These are phyloP conservation scores for Thelephora terrestris DNA, from an alignment of 1,284 basidiomycete genomes.

Conservation along the genomic window DNA sequence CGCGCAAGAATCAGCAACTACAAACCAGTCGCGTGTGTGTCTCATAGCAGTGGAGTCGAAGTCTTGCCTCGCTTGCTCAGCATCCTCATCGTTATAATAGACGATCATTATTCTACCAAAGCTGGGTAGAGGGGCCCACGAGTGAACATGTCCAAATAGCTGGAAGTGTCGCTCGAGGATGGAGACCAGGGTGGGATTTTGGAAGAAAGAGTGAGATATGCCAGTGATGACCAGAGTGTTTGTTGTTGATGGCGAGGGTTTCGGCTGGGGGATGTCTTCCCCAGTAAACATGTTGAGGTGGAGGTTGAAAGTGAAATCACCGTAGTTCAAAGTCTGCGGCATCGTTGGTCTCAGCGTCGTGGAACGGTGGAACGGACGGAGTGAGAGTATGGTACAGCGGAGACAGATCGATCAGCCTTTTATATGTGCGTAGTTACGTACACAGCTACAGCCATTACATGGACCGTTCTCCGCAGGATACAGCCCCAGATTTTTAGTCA, in stretches of 20 bases:
- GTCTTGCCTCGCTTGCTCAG: conserved; percentile 52
- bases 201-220: conserved; percentile 41
- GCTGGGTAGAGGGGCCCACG: conserved; percentile 79
- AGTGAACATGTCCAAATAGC: conserved; percentile 65
- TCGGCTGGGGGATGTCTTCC: too few species aligned
- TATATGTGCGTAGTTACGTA: too few species aligned
- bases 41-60: conserved; percentile 55
- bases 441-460: too few species aligned
- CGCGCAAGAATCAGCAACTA: conserved; percentile 8
- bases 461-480: too few species aligned
- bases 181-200: conserved; percentile 48
- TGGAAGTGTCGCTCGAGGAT: conserved; percentile 62
- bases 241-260: conserved; percentile 18
- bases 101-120: conserved; percentile 79
- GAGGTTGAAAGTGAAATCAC: too few species aligned
- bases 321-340: too few species aligned
- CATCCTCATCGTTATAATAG: conserved; percentile 53
- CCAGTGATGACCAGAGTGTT: conserved; percentile 28
- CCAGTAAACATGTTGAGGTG: too few species aligned
- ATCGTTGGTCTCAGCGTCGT: too few species aligned
- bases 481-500: too few species aligned
- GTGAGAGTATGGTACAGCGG: too few species aligned
- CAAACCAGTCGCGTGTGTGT: conserved; percentile 40
- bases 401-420: too few species aligned
- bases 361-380: too few species aligned